Base-by-base conservation (phyloP, 768 basidiomycete species). In the Strobilomyces confusus region DNA sequence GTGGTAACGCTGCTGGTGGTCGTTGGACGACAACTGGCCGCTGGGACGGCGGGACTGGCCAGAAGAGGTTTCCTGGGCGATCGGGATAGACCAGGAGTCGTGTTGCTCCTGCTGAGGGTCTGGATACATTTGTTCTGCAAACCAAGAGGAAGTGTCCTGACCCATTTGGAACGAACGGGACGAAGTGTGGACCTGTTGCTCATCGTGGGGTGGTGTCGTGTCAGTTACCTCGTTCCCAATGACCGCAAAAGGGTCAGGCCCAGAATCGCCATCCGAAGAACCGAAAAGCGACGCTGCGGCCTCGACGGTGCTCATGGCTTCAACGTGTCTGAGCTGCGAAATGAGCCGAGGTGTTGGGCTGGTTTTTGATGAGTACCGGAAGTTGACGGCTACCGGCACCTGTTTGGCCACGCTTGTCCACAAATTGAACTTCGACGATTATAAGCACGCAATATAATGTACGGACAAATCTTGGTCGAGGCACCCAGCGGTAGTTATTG, bases 241-340 rank as follows among this genome's bases (percentile, higher is more conserved):
- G 50, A 77, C 72, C 56, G 84, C 79, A 72, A 87, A 87, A 48
- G 80, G 80, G 71, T 88, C 86, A 30, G 78, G 74, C 17, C 72
- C 73, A 47, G 80, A 63, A 64, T 89, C 86, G 34, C 58, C 59
- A 30, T 80, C 80, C 48, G 80, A 80, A 48, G 80, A 71, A 56
- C 83, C 87, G 75, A 92, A 92, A 43, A 92, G 84, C 52, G 87
- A 84, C 48, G 89, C 86, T 33, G 90, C 90, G 59, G 87, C 83
- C 75, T 89, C 87, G 52, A 86, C 81, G 59, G 77, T 75, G 67
- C 74, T 79, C 85, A 87, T 86, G 63, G 63, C 61, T 69, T 58
- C 66, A 72, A 59, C 69, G 68, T 71, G 68, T 64, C 49, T 42
- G 45, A 43, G 34, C 47, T 58, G 50, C 43, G 43, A 55, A 51